phyloP scores from a whole-genome alignment of 1,284 basidiomycete genomes.

The Cutaneotrichosporon cavernicola region DNA sequence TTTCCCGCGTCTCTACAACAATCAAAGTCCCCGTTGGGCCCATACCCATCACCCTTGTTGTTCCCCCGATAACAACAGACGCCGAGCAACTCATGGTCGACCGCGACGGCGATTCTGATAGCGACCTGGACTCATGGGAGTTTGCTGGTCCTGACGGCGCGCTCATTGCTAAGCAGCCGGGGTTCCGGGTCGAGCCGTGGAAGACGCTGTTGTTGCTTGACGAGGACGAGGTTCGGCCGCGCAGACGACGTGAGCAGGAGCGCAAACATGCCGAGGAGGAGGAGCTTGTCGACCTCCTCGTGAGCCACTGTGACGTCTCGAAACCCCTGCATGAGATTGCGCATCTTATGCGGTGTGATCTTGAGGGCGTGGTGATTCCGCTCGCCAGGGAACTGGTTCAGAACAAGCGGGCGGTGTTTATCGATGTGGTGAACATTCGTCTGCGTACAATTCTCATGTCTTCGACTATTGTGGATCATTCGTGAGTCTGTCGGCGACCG shows the following conservation, averaged over 20 bases:
- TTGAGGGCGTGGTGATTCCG: slow-evolving; percentile 80
- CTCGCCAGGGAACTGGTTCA: slow-evolving; percentile 86
- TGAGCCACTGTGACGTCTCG: slow-evolving; percentile 62
- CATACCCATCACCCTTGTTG: slow-evolving; percentile 73
- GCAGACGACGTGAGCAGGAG: neutral
- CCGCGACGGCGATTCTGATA: slow-evolving; percentile 59
- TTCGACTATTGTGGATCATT: slow-evolving; percentile 64
- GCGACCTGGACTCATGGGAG: slow-evolving; percentile 46
- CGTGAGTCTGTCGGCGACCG: slow-evolving; percentile 62
- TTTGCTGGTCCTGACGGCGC: slow-evolving; percentile 19
- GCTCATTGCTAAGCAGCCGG: slow-evolving; percentile 21
- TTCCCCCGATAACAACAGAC: slow-evolving; percentile 60
- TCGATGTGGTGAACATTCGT: slow-evolving; percentile 78
- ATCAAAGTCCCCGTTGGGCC: slow-evolving; percentile 72
- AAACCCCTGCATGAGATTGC: slow-evolving; percentile 74
- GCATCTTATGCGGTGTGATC: slow-evolving; percentile 76
- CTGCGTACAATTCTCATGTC: slow-evolving; percentile 80
- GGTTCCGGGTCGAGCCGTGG: slow-evolving; percentile 71
- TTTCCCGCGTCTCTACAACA: slow-evolving; percentile 58
- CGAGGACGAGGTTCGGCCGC: slow-evolving; percentile 23
- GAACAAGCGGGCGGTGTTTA: slow-evolving; percentile 81
- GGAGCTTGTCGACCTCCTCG: slow-evolving; percentile 62
- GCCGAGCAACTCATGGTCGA: slow-evolving; percentile 48
- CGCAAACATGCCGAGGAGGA: slow-evolving; percentile 53
- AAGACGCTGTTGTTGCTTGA: slow-evolving; percentile 75